Conservation (phyloP, 768 basidiomycete species). For the Gymnopilus junonius region DNA sequence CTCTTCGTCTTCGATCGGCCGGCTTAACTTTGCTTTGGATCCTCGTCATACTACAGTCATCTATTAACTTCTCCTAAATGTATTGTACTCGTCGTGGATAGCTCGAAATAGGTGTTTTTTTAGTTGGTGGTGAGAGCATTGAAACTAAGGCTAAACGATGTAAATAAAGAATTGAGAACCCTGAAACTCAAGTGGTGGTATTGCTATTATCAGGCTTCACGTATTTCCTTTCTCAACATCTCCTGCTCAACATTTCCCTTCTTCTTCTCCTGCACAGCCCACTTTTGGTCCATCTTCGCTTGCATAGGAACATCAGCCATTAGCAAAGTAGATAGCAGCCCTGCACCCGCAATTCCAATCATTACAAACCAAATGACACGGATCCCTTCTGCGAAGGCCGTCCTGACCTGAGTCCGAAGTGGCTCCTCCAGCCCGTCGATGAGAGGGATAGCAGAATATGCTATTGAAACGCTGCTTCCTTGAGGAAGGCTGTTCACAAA, state of each 20-base stretch:
- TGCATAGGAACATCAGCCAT: constrained; percentile 1
- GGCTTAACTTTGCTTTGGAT: too few relatives aligned
- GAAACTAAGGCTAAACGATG: too few relatives aligned
- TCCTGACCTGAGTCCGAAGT: neutral
- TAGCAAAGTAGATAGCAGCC: neutral
- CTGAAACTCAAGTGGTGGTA: too few relatives aligned
- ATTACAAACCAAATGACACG: neutral
- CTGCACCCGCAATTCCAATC: neutral
- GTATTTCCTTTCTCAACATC: too few relatives aligned
- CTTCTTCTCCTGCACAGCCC: neutral
- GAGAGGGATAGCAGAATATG: neutral
- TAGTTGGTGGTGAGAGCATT: too few relatives aligned
- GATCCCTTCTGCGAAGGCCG: neutral
- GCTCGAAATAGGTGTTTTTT: too few relatives aligned
- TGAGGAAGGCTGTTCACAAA: neutral
- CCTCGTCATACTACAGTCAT: too few relatives aligned
- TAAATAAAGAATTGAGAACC: too few relatives aligned
- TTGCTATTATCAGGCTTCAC: too few relatives aligned
- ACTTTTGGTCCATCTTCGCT: neutral
- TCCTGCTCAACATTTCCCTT: neutral
- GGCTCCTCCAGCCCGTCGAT: neutral
- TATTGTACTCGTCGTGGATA: too few relatives aligned
- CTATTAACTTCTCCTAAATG: too few relatives aligned
- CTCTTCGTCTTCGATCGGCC: too few relatives aligned
- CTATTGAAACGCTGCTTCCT: neutral